Conservation (phyloP, 257 asterid genomes). For the Ligustrum vulgare region DNA sequence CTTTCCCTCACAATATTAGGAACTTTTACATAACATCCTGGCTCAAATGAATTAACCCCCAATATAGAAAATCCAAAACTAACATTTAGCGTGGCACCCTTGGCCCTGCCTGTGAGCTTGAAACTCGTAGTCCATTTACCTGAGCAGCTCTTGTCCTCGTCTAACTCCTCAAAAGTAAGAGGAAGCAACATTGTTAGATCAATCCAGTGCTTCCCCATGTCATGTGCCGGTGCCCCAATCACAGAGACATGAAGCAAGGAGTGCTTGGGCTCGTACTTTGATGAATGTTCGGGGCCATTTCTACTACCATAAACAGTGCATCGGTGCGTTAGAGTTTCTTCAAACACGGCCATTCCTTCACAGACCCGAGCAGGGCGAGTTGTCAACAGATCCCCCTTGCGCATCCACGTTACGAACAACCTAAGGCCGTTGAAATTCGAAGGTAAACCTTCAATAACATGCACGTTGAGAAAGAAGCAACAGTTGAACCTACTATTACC, state of each 20-base stretch:
- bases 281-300: conserved; percentile 50
- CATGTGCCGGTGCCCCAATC: conserved; percentile 58
- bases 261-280: conserved; percentile 68
- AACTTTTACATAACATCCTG: conserved; percentile 47
- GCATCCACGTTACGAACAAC: conserved; percentile 68
- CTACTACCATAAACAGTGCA: conserved; percentile 57
- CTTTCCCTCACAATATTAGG: conserved; percentile 41
- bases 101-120: conserved; percentile 78
- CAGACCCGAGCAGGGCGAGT: conserved; percentile 57
- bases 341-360: conserved; percentile 64
- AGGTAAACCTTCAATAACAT: conserved; percentile 70
- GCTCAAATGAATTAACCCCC: conserved; percentile 48
- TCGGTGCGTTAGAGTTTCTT: conserved; percentile 75
- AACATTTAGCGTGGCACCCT: conserved; percentile 73
- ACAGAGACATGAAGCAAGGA: conserved; percentile 61
- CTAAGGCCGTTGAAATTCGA: conserved; percentile 55
- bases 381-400: conserved; percentile 48
- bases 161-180: conserved; percentile 70
- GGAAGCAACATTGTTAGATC: conserved; percentile 92
- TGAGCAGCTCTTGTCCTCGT: conserved; percentile 53
- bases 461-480: conserved; percentile 78
- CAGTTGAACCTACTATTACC: conserved; percentile 58
- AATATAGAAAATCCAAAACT: conserved; percentile 73
- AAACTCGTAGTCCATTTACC: conserved; percentile 90
- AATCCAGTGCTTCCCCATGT: conserved; percentile 76